A percentile compares a stretch with the other conserved stretches of the same genome.
Conservation (phyloP, 176 grass and related monocot genomes). For the Elymus sibiricus region DNA sequence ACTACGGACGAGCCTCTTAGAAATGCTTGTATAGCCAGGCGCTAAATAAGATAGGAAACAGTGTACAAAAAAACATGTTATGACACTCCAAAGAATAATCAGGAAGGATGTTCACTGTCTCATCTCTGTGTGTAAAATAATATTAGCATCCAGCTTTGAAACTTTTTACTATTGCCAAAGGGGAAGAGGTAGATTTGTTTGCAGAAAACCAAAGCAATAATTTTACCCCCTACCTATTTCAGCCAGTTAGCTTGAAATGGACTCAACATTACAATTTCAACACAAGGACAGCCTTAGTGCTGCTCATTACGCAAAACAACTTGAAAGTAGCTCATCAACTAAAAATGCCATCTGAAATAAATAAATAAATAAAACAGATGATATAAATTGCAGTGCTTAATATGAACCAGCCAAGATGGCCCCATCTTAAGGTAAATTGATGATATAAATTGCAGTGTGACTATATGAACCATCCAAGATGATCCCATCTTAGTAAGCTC, state of each 20-base stretch:
- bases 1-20: constrained; percentile 86
- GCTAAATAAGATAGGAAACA: constrained; percentile 49
- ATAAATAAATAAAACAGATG: background rate
- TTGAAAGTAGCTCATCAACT: background rate
- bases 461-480: background rate
- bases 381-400: background rate
- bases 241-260: background rate
- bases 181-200: background rate
- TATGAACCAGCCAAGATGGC: background rate
- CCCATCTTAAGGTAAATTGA: background rate
- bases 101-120: background rate
- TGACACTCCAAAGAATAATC: background rate
- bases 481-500: background rate
- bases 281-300: background rate
- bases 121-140: background rate
- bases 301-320: background rate
- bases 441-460: background rate
- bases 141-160: background rate
- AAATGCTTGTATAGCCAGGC: constrained; percentile 88
- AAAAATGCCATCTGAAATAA: background rate
- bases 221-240: background rate
- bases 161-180: background rate
- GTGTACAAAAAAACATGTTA: background rate
- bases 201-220: constrained; percentile 13
- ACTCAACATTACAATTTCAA: background rate